Conservation (phyloP, 164 flowering plant species). For the Protea cynaroides region DNA sequence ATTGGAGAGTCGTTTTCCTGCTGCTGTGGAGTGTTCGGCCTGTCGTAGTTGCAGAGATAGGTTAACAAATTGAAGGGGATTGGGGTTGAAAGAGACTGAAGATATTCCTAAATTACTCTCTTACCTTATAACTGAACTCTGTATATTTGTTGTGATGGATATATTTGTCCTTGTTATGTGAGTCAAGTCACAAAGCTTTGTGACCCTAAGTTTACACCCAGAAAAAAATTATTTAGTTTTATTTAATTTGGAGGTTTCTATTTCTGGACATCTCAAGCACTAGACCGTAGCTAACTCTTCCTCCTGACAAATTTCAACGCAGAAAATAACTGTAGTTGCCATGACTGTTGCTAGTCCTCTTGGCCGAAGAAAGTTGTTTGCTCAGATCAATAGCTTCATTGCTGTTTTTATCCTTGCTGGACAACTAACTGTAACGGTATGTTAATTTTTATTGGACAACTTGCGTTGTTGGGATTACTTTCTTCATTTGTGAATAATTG, state of each 20-base stretch:
- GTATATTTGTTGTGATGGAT: too few relatives aligned
- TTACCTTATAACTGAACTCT: too few relatives aligned
- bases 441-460: conserved; percentile 6
- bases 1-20: too few relatives aligned
- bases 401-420: conserved; percentile 88
- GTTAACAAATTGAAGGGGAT: too few relatives aligned
- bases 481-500: neutral
- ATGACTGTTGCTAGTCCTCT: conserved; percentile 57
- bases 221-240: neutral
- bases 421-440: conserved; percentile 86
- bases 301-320: conserved; percentile 19
- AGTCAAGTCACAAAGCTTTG: too few relatives aligned
- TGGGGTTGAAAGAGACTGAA: too few relatives aligned
- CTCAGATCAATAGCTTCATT: conserved; percentile 90
- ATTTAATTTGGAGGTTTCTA: neutral
- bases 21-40: too few relatives aligned
- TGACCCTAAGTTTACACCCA: too few relatives aligned
- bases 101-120: too few relatives aligned
- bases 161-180: too few relatives aligned
- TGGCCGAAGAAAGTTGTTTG: conserved; percentile 79
- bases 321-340: conserved; percentile 93
- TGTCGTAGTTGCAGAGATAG: too few relatives aligned
- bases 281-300: neutral
- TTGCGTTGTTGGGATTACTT: neutral
- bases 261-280: neutral